phyloP scores from a whole-genome alignment of 2,329 filamentous ascomycete genomes.

The Ophiostoma sp. region DNA sequence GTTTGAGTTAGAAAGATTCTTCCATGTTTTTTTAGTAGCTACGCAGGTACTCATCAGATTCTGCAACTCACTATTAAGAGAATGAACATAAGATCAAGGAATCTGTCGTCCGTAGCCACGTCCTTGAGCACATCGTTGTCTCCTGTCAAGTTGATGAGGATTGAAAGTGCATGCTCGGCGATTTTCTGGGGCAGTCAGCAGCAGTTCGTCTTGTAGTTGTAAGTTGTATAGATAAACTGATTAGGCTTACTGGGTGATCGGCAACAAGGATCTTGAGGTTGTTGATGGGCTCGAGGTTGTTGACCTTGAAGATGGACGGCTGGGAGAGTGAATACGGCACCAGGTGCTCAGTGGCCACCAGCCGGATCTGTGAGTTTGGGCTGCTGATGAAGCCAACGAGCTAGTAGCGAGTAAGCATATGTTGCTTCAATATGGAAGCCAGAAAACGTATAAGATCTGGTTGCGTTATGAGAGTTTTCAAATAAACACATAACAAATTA shows the following conservation, averaged over 20 bases:
- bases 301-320: conserved; percentile 75
- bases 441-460: no score
- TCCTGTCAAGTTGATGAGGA: conserved; percentile 78
- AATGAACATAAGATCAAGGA: conserved; percentile 66
- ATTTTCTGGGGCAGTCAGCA: conserved; percentile 56
- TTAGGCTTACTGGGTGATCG: conserved; percentile 66
- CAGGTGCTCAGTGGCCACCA: conserved; percentile 78
- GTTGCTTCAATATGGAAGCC: background rate
- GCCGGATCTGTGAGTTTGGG: conserved; percentile 83
- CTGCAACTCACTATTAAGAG: conserved; percentile 61
- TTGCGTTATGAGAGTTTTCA: no score
- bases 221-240: conserved; percentile 13
- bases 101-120: conserved; percentile 72
- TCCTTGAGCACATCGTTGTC: conserved; percentile 69
- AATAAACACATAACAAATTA: no score
- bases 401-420: conserved; percentile 40
- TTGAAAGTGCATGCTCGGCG: conserved; percentile 85
- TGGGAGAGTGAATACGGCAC: conserved; percentile 73
- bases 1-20: background rate
- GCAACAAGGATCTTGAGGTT: conserved; percentile 81
- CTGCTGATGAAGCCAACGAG: conserved; percentile 90
- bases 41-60: background rate
- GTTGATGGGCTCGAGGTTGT: conserved; percentile 70
- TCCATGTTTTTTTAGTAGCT: background rate
- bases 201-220: background rate